Evolutionary conservation across 2,329 filamentous ascomycete genomes (phyloP).

Genomic region (Atkinsonella texensis): DNA sequence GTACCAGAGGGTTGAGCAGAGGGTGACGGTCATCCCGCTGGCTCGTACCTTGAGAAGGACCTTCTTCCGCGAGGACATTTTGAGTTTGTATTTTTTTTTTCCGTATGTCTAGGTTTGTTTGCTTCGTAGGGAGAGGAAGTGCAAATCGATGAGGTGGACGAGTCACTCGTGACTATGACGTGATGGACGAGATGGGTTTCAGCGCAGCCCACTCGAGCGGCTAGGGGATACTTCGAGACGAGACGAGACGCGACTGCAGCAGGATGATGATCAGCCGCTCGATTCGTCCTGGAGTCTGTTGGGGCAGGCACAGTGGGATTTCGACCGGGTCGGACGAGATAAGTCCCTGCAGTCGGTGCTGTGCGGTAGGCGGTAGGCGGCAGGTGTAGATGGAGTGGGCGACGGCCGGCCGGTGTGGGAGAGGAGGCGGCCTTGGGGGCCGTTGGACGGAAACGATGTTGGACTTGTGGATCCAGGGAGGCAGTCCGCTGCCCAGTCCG

Average conservation of each 20-base stretch:
- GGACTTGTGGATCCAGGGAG: background rate
- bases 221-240: background rate
- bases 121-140: conserved; percentile 8
- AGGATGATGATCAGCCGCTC: background rate
- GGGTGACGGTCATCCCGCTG: conserved; percentile 1
- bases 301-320: conserved; percentile 3
- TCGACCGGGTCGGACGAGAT: background rate
- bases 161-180: conserved; percentile 2
- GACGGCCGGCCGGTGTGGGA: background rate
- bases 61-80: conserved; percentile 79
- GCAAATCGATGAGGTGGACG: background rate
- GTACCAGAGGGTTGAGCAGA: background rate
- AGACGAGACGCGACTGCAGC: background rate
- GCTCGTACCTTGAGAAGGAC: conserved; percentile 68
- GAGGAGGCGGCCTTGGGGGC: background rate
- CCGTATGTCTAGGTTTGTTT: background rate
- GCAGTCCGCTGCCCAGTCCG: too few species aligned
- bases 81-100: conserved; percentile 8
- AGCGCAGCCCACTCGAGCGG: background rate
- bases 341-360: background rate
- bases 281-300: background rate
- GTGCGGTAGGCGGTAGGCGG: background rate
- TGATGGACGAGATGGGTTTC: conserved; percentile 3
- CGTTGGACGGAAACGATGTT: background rate
- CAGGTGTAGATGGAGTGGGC: background rate